phyloP scores from a whole-genome alignment of 164 flowering plant genomes.

The Umbellularia californica region DNA sequence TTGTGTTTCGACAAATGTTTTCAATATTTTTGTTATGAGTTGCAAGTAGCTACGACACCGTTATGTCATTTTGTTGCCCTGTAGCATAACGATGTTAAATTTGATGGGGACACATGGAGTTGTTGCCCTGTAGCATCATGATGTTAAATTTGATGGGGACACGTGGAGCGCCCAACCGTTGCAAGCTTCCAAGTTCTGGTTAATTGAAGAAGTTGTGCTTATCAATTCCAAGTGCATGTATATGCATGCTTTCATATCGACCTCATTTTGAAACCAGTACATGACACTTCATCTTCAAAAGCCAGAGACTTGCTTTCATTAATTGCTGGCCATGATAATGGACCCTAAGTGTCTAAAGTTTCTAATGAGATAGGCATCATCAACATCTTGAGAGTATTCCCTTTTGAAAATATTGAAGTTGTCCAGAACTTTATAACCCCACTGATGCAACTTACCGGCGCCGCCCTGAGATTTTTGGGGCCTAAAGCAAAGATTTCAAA shows the following conservation, averaged over 20 bases:
- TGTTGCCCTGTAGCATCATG: conserved; percentile 30
- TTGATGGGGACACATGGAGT: conserved; percentile 37
- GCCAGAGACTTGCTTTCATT: conserved; percentile 69
- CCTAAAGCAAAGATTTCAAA: no score
- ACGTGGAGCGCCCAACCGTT: conserved; percentile 28
- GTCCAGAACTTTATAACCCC: no score
- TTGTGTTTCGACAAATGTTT: not conserved
- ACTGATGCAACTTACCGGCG: no score
- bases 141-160: conserved; percentile 39
- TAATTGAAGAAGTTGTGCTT: conserved; percentile 69
- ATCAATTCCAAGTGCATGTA: not conserved
- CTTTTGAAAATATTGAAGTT: no score
- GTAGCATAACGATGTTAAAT: conserved; percentile 39
- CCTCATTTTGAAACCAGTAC: conserved; percentile 25
- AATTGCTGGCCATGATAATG: conserved; percentile 50
- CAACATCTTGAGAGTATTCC: no score
- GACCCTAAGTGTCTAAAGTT: no score
- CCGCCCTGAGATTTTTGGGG: no score
- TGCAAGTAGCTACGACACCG: conserved; percentile 3
- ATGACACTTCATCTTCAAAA: conserved; percentile 33
- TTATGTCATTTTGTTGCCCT: not conserved
- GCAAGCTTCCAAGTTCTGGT: conserved; percentile 19
- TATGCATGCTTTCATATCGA: not conserved
- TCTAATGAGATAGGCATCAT: no score
- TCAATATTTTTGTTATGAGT: not conserved